Percentiles rank a stretch among this genome's conserved stretches.
These are phyloP conservation scores for Annulohypoxylon maeteangense DNA, from an alignment of 495 filamentous ascomycete genomes.

Conservation along the genomic window DNA sequence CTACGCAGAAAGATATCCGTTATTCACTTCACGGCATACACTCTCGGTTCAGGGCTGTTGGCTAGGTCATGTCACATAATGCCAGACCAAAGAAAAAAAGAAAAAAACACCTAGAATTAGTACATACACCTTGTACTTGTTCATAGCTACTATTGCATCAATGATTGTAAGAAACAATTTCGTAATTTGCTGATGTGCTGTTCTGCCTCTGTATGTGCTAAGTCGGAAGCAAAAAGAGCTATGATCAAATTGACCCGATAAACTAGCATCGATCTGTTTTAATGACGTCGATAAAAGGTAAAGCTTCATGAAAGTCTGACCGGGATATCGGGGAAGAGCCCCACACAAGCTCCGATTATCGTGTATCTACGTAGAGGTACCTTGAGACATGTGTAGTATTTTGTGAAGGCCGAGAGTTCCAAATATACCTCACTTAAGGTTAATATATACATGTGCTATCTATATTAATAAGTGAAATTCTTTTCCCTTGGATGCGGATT, in stretches of 20 bases:
- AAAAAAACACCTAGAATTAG: neutral
- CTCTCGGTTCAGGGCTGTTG: neutral
- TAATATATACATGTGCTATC: too few species aligned
- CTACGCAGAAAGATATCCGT: neutral
- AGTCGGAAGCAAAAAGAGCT: constrained; percentile 9
- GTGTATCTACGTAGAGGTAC: neutral
- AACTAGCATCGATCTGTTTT: neutral
- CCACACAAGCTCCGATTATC: constrained; percentile 39
- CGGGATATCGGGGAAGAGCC: constrained; percentile 15
- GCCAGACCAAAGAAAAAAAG: neutral
- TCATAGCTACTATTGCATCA: neutral
- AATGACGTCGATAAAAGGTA: constrained; percentile 34
- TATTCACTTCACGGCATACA: neutral
- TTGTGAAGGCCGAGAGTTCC: constrained; percentile 13
- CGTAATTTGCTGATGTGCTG: neutral
- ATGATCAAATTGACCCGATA: neutral
- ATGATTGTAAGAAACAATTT: neutral
- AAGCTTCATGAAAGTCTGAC: constrained; percentile 14
- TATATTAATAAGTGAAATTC: neutral
- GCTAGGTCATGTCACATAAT: neutral
- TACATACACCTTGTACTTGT: neutral
- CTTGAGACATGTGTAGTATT: constrained; percentile 26
- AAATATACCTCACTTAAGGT: neutral
- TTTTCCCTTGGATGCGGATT: neutral
- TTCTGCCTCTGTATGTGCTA: too few species aligned